Evolutionary conservation across 202 grass and related monocot species (phyloP), one percentile per base, ranked within the genome.

Genomic region (Dendrocalamus latiflorus): DNA sequence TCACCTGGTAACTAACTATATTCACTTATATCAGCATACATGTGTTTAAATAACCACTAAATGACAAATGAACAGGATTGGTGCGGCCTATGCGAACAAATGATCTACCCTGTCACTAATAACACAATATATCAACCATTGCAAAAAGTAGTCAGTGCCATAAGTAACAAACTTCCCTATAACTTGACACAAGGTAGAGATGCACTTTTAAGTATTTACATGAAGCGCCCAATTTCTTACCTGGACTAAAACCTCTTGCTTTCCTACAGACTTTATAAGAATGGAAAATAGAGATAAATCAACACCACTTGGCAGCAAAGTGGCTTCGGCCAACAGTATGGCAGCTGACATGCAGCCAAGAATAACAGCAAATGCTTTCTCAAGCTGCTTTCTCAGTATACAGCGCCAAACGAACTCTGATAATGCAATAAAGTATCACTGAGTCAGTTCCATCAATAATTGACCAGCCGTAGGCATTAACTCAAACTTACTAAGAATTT

Each of bases 291-390:
- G 91, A 44, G 96, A 99, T 20, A 99, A 88, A 83, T 99, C 93
- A 57, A 99, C 93, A 80, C 92, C 89, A 86, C 93, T 94, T 41
- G 93, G 96, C 72, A 99, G 91, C 56, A 99, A 90, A 85, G 96
- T 99, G 61, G 96, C 93, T 87, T 99, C 96, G 14, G 96, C 96
- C 81, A 99, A 87, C 78, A 99, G 91, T 83, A 99, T 99, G 66
- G 96, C 96, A 86, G 81, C 96, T 55, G 96, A 99, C 74, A 96
- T 99, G 81, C 86, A 93, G 39, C 93, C 89, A 25, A 99, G 89
- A 38, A 85, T 81, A 50, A 90, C 45, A 42, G 96, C 96, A 72
- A 95, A 91, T 63, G 78, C 88, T 85, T 92, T 99, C 84, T 96
- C 74, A 72, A 99, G 87, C 75, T 99, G 96, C 41, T 95, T 99